These are phyloP conservation scores for Meira miltonrushii DNA, from an alignment of 1,284 basidiomycete genomes.

Conservation along the genomic window DNA sequence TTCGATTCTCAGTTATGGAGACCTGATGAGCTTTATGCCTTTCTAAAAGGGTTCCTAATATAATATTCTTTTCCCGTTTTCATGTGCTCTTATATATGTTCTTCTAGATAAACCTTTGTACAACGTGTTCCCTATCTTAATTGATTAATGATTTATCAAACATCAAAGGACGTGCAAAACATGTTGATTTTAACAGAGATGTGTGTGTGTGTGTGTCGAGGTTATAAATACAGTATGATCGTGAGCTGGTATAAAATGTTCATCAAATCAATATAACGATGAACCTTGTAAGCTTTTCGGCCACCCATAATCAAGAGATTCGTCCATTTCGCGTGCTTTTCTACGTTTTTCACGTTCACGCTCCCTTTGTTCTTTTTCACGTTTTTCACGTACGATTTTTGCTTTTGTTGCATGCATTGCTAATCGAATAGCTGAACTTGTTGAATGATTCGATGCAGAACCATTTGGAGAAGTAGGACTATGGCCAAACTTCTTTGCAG, in stretches of 20 bases:
- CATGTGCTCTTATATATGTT: neutral
- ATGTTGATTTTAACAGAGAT: no score
- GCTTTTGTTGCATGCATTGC: conserved; percentile 5
- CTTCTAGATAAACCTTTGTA: neutral
- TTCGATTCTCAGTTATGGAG: conserved; percentile 39
- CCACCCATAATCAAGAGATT: conserved; percentile 15
- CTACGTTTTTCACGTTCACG: neutral
- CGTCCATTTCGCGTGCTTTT: conserved; percentile 8
- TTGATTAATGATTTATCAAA: no score
- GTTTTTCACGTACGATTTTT: neutral
- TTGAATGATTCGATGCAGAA: neutral
- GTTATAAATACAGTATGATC: no score
- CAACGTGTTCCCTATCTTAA: neutral
- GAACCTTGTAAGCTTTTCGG: conserved; percentile 11
- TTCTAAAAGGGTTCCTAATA: neutral
- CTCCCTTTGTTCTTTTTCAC: conserved; percentile 4
- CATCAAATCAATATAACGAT: conserved; percentile 1
- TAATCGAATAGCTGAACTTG: neutral
- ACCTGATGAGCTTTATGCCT: conserved; percentile 33
- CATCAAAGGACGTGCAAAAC: no score
- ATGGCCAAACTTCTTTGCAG: no score
- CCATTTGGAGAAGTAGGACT: no score
- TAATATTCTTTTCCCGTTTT: neutral
- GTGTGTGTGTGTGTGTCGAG: no score
- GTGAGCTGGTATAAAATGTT: no score